phyloP scores from a whole-genome alignment of 371 early-diverging fungal species.

The Syncephalis plumigaleata region DNA sequence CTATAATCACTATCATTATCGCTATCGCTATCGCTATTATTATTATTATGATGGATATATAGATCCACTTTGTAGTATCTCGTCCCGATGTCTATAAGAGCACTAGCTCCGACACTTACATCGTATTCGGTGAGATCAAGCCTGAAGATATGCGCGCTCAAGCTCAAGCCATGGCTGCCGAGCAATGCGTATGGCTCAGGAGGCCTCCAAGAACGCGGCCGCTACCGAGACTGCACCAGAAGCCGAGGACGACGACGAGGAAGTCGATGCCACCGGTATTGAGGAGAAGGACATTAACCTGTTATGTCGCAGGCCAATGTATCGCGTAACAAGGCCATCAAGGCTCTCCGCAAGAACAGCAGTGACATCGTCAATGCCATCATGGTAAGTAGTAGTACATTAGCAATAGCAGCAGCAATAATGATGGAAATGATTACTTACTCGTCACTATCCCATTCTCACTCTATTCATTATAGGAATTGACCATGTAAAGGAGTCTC shows the following conservation, averaged over 20 bases:
- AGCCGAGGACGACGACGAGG: slow-evolving; percentile 29
- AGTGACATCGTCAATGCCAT: slow-evolving; percentile 94
- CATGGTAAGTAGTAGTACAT: slow-evolving; percentile 29
- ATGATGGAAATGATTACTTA: too few species aligned
- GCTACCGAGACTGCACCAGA: slow-evolving; percentile 29
- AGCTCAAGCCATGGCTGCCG: slow-evolving; percentile 49
- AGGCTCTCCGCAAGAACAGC: slow-evolving; percentile 72
- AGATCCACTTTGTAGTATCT: slow-evolving; percentile 73
- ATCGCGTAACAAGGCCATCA: slow-evolving; percentile 77
- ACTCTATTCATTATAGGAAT: too few species aligned
- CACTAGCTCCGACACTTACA: slow-evolving; percentile 76
- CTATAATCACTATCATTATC: too few species aligned
- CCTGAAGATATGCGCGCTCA: slow-evolving; percentile 69
- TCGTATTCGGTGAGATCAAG: slow-evolving; percentile 92
- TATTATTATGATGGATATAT: neutral
- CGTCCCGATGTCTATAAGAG: slow-evolving; percentile 90
- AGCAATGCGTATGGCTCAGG: slow-evolving; percentile 36
- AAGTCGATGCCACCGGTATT: slow-evolving; percentile 54
- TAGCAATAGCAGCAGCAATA: too few species aligned
- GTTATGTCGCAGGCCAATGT: slow-evolving; percentile 83
- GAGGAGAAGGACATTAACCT: slow-evolving; percentile 86
- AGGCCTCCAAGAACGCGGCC: slow-evolving; percentile 19
- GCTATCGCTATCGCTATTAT: too few species aligned
- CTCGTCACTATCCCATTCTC: too few species aligned
- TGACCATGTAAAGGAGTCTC: too few species aligned